Conservation (phyloP, 768 basidiomycete species). For the Sporobolomyces pararoseus region DNA sequence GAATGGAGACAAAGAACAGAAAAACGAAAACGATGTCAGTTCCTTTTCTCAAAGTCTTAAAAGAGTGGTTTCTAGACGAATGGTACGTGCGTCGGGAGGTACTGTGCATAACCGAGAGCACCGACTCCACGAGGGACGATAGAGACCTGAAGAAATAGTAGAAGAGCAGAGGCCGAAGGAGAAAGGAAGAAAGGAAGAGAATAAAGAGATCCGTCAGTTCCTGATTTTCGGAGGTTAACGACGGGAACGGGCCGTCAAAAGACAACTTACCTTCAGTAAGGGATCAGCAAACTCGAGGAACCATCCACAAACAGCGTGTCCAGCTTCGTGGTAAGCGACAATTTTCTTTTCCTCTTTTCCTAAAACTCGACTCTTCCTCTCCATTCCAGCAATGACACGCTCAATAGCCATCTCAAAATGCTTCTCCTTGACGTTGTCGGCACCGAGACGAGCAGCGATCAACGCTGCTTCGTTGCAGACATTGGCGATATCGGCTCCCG, state of each 20-base stretch:
- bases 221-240: too few relatives aligned
- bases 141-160: conserved; percentile 68
- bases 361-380: conserved; percentile 88
- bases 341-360: conserved; percentile 96
- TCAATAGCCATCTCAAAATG: conserved; percentile 98
- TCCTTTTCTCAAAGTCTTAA: background rate
- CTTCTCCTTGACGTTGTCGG: conserved; percentile 69
- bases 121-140: conserved; percentile 97
- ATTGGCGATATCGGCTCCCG: conserved; percentile 97
- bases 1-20: background rate
- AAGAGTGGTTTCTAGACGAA: background rate
- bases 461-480: conserved; percentile 97
- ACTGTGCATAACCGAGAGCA: conserved; percentile 88
- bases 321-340: conserved; percentile 98
- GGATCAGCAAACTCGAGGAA: conserved; percentile 97
- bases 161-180: conserved; percentile 60
- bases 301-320: conserved; percentile 98
- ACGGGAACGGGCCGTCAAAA: background rate
- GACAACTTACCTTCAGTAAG: conserved; percentile 68
- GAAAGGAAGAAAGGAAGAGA: background rate
- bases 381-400: conserved; percentile 92
- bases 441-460: conserved; percentile 79
- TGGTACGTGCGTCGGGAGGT: conserved; percentile 49
- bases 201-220: background rate
- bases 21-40: background rate